A percentile compares a stretch with the other conserved stretches of the same genome.
These are phyloP conservation scores for Alternaria novae-zelandiae DNA, from an alignment of 2,329 filamentous ascomycete species.

Conservation along the genomic window DNA sequence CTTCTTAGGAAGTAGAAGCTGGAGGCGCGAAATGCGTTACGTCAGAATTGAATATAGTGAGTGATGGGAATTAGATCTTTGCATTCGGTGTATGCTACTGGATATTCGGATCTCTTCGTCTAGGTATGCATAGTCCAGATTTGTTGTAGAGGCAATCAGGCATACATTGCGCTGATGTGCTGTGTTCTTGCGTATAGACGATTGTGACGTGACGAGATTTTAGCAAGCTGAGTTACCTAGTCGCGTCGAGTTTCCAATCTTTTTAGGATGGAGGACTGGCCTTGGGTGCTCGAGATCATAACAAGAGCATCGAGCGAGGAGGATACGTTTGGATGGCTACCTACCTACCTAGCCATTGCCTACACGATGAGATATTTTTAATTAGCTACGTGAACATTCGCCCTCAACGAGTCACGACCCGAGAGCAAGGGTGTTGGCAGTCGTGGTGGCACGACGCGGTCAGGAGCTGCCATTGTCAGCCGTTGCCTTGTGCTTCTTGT, in stretches of 20 bases:
- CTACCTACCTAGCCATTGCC: conserved; percentile 7
- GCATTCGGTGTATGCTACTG: not conserved
- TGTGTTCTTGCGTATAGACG: not conserved
- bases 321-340: conserved; percentile 1
- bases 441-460: not conserved
- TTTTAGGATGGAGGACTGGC: not conserved
- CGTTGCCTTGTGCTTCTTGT: conserved; percentile 5
- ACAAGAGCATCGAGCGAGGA: not conserved
- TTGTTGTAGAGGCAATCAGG: not conserved
- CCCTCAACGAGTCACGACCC: accelerated
- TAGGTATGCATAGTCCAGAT: not conserved
- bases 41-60: not conserved
- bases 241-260: not conserved
- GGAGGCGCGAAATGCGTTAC: not conserved
- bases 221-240: not conserved
- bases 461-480: conserved; percentile 9
- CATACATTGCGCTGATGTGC: not conserved
- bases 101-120: not conserved
- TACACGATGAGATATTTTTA: not conserved
- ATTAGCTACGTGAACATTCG: not conserved
- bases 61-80: not conserved
- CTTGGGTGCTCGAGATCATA: too few species aligned
- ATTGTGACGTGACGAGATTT: not conserved
- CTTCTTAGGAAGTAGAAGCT: not conserved
- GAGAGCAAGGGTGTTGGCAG: not conserved